phyloP scores from a whole-genome alignment of 495 filamentous ascomycete species.

The Neurospora sublineolata region DNA sequence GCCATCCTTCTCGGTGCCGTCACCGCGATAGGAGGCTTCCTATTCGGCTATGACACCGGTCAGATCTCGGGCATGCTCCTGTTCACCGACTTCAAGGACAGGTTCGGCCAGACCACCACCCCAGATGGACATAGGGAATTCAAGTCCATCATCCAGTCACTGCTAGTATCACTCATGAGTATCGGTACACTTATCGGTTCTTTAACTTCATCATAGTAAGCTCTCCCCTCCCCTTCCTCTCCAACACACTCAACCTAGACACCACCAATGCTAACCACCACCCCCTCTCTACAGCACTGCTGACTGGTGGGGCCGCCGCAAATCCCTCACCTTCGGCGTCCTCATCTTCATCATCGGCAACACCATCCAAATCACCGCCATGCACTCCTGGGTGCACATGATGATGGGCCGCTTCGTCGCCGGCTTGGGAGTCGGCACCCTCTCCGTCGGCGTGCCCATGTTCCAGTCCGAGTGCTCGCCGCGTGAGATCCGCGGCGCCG shows the following conservation, averaged over 20 bases:
- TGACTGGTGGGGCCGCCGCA: slow-evolving; percentile 29
- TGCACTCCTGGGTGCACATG: slow-evolving; percentile 33
- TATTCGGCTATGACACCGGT: slow-evolving; percentile 63
- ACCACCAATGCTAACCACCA: neutral
- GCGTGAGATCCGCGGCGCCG: slow-evolving; percentile 49
- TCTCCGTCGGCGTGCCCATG: slow-evolving; percentile 54
- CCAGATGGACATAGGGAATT: slow-evolving; percentile 18
- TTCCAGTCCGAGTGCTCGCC: slow-evolving; percentile 45
- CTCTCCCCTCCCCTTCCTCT: neutral
- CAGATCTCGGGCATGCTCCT: slow-evolving; percentile 50
- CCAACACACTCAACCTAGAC: neutral
- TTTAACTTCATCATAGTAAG: slow-evolving; percentile 23
- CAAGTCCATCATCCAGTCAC: slow-evolving; percentile 25
- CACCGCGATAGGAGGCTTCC: slow-evolving; percentile 59
- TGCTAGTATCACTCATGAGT: slow-evolving; percentile 36
- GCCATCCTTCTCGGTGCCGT: slow-evolving; percentile 25
- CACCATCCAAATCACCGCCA: slow-evolving; percentile 48
- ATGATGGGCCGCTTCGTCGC: slow-evolving; percentile 44
- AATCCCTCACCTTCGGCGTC: slow-evolving; percentile 25
- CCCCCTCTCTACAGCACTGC: slow-evolving; percentile 12
- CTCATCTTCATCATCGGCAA: slow-evolving; percentile 29
- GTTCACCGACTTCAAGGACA: slow-evolving; percentile 41
- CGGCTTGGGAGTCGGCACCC: slow-evolving; percentile 53
- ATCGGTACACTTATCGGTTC: slow-evolving; percentile 31
- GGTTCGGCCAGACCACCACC: slow-evolving; percentile 27